These are phyloP conservation scores for Phytophthora fragariaefolia DNA, from an alignment of 352 stramenopile species.

Conservation along the genomic window DNA sequence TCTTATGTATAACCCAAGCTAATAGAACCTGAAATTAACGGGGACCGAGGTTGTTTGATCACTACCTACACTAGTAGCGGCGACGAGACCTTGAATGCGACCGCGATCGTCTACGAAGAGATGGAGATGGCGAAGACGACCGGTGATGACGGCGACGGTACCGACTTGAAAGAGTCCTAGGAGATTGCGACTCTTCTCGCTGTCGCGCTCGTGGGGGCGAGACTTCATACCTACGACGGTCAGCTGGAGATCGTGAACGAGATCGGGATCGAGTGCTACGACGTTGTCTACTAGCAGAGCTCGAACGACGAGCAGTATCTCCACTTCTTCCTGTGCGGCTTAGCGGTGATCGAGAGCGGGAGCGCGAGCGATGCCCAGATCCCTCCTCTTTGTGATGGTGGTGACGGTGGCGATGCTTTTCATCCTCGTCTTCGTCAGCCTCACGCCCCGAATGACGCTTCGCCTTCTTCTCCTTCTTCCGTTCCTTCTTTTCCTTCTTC, in stretches of 20 bases:
- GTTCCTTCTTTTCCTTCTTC: slow-evolving; percentile 75
- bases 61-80: slow-evolving; percentile 8
- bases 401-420: slow-evolving; percentile 9
- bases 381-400: slow-evolving; percentile 14
- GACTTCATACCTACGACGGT: slow-evolving; percentile 17
- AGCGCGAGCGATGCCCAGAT: slow-evolving; percentile 13
- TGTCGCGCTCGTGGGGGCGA: slow-evolving; percentile 9
- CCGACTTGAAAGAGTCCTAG: slow-evolving; percentile 6
- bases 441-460: slow-evolving; percentile 16
- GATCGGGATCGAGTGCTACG: slow-evolving; percentile 23
- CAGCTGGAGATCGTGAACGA: slow-evolving; percentile 27
- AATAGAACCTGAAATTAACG: slow-evolving; percentile 26
- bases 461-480: slow-evolving; percentile 43
- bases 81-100: slow-evolving; percentile 35
- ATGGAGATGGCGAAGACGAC: slow-evolving; percentile 29
- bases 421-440: slow-evolving; percentile 16
- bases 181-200: slow-evolving; percentile 7
- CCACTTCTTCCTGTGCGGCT: slow-evolving; percentile 10
- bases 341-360: slow-evolving; percentile 20
- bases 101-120: slow-evolving; percentile 17
- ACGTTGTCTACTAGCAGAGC: slow-evolving; percentile 16
- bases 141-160: slow-evolving; percentile 23
- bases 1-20: slow-evolving; percentile 12
- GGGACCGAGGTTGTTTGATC: not conserved
- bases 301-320: slow-evolving; percentile 16